A percentile compares a stretch with the other conserved stretches of the same genome.
phyloP scores from a whole-genome alignment of 495 filamentous ascomycete genomes.

The Thermothielavioides terrestris region DNA sequence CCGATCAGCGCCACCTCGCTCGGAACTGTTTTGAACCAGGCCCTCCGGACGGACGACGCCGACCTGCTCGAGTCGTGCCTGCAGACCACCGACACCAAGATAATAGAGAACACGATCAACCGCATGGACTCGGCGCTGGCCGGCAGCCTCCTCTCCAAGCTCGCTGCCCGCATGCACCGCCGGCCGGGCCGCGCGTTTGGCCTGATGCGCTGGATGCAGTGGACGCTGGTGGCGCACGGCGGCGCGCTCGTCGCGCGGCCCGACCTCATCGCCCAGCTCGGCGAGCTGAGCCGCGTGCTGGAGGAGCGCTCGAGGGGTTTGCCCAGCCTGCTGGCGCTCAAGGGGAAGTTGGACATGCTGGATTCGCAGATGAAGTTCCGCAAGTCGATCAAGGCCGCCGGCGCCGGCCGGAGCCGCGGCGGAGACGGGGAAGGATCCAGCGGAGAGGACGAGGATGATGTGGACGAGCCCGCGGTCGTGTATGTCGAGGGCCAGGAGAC shows the following conservation, averaged over 20 bases:
- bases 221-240: constrained; percentile 90
- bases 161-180: constrained; percentile 79
- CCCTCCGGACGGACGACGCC: constrained; percentile 82
- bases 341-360: constrained; percentile 87
- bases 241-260: constrained; percentile 80
- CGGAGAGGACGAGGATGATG: constrained; percentile 59
- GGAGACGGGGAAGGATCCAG: constrained; percentile 67
- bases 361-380: constrained; percentile 77
- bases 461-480: constrained; percentile 51
- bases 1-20: constrained; percentile 72
- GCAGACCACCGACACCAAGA: constrained; percentile 60
- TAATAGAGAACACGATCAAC: constrained; percentile 79
- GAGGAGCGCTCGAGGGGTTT: constrained; percentile 76
- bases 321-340: constrained; percentile 74
- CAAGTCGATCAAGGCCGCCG: constrained; percentile 44
- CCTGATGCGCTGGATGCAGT: constrained; percentile 94
- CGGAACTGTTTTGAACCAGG: constrained; percentile 81
- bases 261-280: constrained; percentile 64
- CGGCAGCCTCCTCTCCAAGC: constrained; percentile 63
- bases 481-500: constrained; percentile 78
- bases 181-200: constrained; percentile 80
- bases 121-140: constrained; percentile 79
- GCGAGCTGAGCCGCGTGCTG: constrained; percentile 71
- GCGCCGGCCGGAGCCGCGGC: constrained; percentile 29
- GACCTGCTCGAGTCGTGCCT: constrained; percentile 88